phyloP scores from a whole-genome alignment of 2,329 filamentous ascomycete species.

The Xylariaceae sp. region DNA sequence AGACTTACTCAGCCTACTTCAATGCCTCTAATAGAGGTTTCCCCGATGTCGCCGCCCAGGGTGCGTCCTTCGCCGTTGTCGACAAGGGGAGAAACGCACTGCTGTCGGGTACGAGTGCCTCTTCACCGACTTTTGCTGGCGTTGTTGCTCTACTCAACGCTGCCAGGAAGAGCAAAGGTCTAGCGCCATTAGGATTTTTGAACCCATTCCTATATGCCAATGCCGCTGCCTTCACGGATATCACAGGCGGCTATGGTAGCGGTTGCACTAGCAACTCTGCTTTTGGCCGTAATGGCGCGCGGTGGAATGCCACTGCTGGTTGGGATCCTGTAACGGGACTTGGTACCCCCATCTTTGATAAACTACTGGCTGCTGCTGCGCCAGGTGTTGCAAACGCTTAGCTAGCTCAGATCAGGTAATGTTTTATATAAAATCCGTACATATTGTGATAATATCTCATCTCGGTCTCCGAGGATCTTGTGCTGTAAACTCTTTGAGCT shows the following conservation, averaged over 20 bases:
- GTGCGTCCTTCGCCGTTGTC: constrained; percentile 54
- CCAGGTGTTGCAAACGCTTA: constrained; percentile 38
- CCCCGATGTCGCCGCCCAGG: constrained; percentile 51
- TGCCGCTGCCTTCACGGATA: constrained; percentile 39
- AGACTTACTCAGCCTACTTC: constrained; percentile 46
- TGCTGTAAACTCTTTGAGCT: no score
- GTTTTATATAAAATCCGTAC: neutral
- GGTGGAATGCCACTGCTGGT: constrained; percentile 40
- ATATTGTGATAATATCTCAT: neutral
- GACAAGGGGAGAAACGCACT: constrained; percentile 38
- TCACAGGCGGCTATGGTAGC: constrained; percentile 37
- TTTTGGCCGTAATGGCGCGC: constrained; percentile 34
- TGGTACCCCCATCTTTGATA: constrained; percentile 38
- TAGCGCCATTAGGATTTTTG: constrained; percentile 42
- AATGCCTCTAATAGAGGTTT: constrained; percentile 46
- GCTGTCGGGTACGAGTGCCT: constrained; percentile 44
- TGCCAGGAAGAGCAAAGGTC: constrained; percentile 44
- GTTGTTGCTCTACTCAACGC: constrained; percentile 51
- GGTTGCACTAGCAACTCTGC: constrained; percentile 37
- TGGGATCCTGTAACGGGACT: constrained; percentile 44
- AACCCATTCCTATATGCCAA: constrained; percentile 44
- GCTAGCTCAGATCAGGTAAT: neutral
- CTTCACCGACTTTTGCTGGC: constrained; percentile 47
- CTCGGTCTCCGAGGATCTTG: neutral
- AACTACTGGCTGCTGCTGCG: constrained; percentile 36